Conservation (phyloP, 768 basidiomycete genomes). For the Tephrocybe sp. region DNA sequence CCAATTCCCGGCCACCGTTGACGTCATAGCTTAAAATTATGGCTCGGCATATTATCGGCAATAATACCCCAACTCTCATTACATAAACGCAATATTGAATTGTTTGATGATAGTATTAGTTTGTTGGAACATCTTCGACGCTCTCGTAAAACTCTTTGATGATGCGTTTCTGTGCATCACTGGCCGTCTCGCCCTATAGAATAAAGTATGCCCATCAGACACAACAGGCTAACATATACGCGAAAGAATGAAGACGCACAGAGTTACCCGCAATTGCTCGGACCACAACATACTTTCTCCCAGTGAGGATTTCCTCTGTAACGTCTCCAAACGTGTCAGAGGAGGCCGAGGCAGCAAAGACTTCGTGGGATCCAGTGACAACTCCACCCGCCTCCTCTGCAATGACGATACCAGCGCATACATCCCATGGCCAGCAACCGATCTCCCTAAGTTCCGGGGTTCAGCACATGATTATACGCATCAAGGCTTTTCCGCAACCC, state of each 20-base stretch:
- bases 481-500: neutral
- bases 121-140: conserved; percentile 67
- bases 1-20: neutral
- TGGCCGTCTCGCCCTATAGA: conserved; percentile 55
- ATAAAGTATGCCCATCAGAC: neutral
- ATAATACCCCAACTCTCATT: neutral
- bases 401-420: conserved; percentile 90
- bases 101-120: conserved; percentile 27
- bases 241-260: conserved; percentile 31
- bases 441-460: conserved; percentile 60
- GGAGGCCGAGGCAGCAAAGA: conserved; percentile 37
- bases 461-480: neutral
- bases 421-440: conserved; percentile 84
- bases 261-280: conserved; percentile 62
- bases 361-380: conserved; percentile 67
- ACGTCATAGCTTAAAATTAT: neutral
- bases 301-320: conserved; percentile 68
- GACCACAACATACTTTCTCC: conserved; percentile 81
- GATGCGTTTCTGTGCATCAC: conserved; percentile 75
- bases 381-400: conserved; percentile 86
- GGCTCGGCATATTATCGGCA: neutral
- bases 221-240: neutral
- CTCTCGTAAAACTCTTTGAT: conserved; percentile 86
- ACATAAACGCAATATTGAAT: too few relatives aligned
- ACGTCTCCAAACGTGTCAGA: conserved; percentile 55